A percentile compares a stretch with the other conserved stretches of the same genome.
phyloP scores from a whole-genome alignment of 1,139 yeast genomes.

The Sugiyamaella pinicola region DNA sequence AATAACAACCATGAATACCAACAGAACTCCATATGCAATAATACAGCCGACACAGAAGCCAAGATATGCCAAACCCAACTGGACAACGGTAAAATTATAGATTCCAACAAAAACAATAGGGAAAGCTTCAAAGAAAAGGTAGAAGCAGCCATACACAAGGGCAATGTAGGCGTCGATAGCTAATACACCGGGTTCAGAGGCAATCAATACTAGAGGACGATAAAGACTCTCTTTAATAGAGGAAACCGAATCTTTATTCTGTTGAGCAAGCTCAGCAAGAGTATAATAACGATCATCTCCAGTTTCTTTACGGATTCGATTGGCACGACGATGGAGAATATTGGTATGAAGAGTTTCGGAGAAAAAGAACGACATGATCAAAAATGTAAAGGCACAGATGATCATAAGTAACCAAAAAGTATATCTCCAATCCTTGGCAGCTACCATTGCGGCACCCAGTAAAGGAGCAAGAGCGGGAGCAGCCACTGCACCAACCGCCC shows the following conservation, averaged over 20 bases:
- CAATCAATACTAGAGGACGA: constrained; percentile 48
- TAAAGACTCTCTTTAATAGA: constrained; percentile 50
- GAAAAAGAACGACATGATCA: constrained; percentile 43
- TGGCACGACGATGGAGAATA: constrained; percentile 50
- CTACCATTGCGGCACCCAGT: constrained; percentile 58
- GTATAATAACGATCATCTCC: constrained; percentile 42
- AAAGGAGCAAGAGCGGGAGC: constrained; percentile 72
- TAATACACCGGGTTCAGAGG: constrained; percentile 42
- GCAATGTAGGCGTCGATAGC: constrained; percentile 52
- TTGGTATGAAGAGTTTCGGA: constrained; percentile 56
- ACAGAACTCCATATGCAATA: constrained; percentile 32
- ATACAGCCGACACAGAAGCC: constrained; percentile 51
- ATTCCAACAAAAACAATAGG: constrained; percentile 55
- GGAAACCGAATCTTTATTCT: constrained; percentile 18
- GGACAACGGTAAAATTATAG: constrained; percentile 52
- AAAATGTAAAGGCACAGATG: constrained; percentile 44
- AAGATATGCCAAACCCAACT: constrained; percentile 52
- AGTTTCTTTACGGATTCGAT: constrained; percentile 48
- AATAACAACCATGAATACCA: constrained; percentile 20
- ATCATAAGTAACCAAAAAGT: constrained; percentile 50
- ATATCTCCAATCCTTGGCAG: constrained; percentile 36
- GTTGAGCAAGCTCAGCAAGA: constrained; percentile 29
- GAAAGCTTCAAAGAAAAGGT: constrained; percentile 63
- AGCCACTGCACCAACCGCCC: constrained; percentile 56
- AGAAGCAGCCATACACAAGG: constrained; percentile 55